These are phyloP conservation scores for Blepharisma japonicum DNA, from an alignment of 73 alveolate species.

Conservation along the genomic window DNA sequence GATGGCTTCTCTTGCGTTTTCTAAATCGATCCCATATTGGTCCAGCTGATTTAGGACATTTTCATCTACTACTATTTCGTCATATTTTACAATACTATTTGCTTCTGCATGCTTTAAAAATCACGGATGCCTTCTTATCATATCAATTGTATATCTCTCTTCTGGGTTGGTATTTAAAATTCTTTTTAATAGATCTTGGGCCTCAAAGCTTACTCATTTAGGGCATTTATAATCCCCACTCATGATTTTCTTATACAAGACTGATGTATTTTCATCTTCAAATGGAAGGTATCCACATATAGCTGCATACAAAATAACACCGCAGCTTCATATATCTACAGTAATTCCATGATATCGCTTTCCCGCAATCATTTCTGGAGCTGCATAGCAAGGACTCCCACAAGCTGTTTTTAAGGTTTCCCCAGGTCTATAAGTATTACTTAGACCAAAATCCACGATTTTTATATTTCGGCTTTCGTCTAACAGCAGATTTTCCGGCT, in stretches of 20 bases:
- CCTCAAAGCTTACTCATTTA: slow-evolving; percentile 40
- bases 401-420: slow-evolving; percentile 73
- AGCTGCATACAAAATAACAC: slow-evolving; percentile 95
- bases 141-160: slow-evolving; percentile 70
- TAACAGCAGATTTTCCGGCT: slow-evolving; percentile 94
- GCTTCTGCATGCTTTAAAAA: slow-evolving; percentile 50
- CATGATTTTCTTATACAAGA: slow-evolving; percentile 74
- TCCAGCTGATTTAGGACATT: slow-evolving; percentile 39
- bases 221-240: slow-evolving; percentile 77
- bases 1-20: slow-evolving; percentile 51
- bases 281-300: slow-evolving; percentile 96
- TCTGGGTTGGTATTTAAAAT: slow-evolving; percentile 87
- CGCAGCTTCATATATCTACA: slow-evolving; percentile 95
- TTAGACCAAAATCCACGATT: slow-evolving; percentile 88
- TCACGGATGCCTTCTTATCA: slow-evolving; percentile 91
- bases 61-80: slow-evolving; percentile 44
- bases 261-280: slow-evolving; percentile 87
- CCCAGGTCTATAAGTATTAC: slow-evolving; percentile 32
- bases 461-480: slow-evolving; percentile 80
- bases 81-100: slow-evolving; percentile 54
- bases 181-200: slow-evolving; percentile 74
- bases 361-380: slow-evolving; percentile 93
- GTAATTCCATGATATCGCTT: slow-evolving; percentile 86
- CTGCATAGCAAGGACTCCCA: slow-evolving; percentile 90
- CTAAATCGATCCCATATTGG: slow-evolving; percentile 33